These are phyloP conservation scores for Phlegmacium glaucopus DNA, from an alignment of 768 basidiomycete species.

Conservation along the genomic window DNA sequence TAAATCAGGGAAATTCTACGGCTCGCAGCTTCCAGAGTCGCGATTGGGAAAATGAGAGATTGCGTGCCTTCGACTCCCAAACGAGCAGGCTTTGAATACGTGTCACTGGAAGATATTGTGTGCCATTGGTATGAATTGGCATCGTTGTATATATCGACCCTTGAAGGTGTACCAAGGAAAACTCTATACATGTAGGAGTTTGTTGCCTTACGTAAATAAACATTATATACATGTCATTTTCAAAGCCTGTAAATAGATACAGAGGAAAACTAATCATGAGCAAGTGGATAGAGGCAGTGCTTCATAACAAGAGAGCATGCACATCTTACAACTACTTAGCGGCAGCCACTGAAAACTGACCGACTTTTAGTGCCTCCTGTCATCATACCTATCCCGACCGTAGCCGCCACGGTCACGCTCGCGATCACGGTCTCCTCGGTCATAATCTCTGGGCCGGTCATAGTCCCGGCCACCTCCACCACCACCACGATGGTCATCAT, in stretches of 20 bases:
- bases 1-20: constrained; percentile 69
- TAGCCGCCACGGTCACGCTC: constrained; percentile 38
- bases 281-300: no score
- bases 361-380: constrained; percentile 28
- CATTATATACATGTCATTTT: no score
- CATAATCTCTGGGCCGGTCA: constrained; percentile 42
- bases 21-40: constrained; percentile 63
- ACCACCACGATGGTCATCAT: constrained; percentile 40
- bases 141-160: constrained; percentile 32
- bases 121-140: constrained; percentile 42
- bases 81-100: constrained; percentile 8
- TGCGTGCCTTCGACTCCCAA: constrained; percentile 10
- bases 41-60: constrained; percentile 38
- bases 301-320: no score
- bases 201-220: no score
- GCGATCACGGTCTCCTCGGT: constrained; percentile 33
- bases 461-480: constrained; percentile 47
- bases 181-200: constrained; percentile 51
- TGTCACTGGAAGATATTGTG: constrained; percentile 32
- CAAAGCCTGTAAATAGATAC: no score
- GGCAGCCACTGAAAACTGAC: no score
- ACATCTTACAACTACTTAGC: no score
- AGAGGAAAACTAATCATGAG: no score
- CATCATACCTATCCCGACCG: constrained; percentile 32
- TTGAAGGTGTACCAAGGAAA: constrained; percentile 50